Evolutionary conservation across 1,139 yeast species (phyloP).

Genomic region (Scheffersomyces illinoinensis): DNA sequence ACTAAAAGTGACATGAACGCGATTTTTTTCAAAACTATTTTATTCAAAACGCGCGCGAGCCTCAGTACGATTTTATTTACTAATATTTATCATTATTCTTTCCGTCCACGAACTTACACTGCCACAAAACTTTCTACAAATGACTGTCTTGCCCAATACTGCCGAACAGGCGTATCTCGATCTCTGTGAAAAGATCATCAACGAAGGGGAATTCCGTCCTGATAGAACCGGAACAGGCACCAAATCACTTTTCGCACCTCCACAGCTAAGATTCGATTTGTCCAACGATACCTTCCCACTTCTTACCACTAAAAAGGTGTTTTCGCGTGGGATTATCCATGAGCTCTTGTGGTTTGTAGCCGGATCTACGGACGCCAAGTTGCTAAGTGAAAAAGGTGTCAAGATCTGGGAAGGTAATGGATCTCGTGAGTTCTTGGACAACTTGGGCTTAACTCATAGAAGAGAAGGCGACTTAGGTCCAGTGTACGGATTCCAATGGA

Average conservation of each 20-base stretch:
- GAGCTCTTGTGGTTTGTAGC: conserved; percentile 91
- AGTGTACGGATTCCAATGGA: conserved; percentile 98
- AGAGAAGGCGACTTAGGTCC: conserved; percentile 97
- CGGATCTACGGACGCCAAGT: conserved; percentile 87
- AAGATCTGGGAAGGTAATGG: conserved; percentile 99
- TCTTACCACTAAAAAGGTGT: conserved; percentile 89
- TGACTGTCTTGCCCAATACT: conserved; percentile 30
- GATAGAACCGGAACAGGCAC: conserved; percentile 99
- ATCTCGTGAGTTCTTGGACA: conserved; percentile 86
- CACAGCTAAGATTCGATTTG: conserved; percentile 83
- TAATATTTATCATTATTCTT: background rate
- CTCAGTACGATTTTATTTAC: background rate
- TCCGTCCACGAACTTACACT: background rate
- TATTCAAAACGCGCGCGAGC: background rate
- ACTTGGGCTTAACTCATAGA: conserved; percentile 74
- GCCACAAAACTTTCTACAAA: conserved; percentile 4
- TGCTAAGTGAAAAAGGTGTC: conserved; percentile 77
- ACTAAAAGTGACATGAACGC: background rate
- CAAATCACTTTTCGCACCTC: conserved; percentile 86
- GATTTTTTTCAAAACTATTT: no score
- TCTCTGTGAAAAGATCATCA: conserved; percentile 72
- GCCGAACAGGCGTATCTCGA: conserved; percentile 89
- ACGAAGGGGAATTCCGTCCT: conserved; percentile 85
- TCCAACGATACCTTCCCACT: conserved; percentile 77
- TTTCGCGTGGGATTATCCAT: conserved; percentile 82